Percentiles rank a stretch among this genome's conserved stretches.
Evolutionary conservation across 495 filamentous ascomycete genomes (phyloP).

Genomic region (Penicillium alfredii): DNA sequence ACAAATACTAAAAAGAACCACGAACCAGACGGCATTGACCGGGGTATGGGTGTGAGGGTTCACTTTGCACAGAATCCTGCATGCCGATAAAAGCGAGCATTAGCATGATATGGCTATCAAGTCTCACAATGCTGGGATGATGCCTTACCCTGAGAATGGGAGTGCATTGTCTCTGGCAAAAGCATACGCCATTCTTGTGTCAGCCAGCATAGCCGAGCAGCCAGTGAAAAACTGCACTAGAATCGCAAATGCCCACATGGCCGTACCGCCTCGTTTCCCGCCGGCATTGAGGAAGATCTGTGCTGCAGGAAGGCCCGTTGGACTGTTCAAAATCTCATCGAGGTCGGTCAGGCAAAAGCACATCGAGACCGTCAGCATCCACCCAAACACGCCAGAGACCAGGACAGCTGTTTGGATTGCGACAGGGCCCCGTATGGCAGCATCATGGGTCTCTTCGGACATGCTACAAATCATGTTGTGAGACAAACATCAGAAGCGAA

Average conservation of each 20-base stretch:
- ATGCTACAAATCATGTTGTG: slow-evolving; percentile 37
- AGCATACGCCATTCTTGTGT: slow-evolving; percentile 68
- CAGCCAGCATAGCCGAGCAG: slow-evolving; percentile 63
- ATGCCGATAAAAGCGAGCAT: slow-evolving; percentile 1
- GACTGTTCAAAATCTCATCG: slow-evolving; percentile 54
- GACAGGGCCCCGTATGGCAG: slow-evolving; percentile 57
- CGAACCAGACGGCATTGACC: slow-evolving; percentile 66
- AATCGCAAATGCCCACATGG: slow-evolving; percentile 66
- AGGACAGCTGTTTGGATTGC: slow-evolving; percentile 60
- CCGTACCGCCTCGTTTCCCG: slow-evolving; percentile 51
- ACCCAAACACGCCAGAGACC: slow-evolving; percentile 60
- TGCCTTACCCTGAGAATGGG: slow-evolving; percentile 54
- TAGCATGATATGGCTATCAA: neutral
- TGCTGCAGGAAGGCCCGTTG: slow-evolving; percentile 61
- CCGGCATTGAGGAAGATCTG: slow-evolving; percentile 69
- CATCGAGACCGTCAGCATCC: slow-evolving; percentile 60
- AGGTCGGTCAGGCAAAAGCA: slow-evolving; percentile 64
- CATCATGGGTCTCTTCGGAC: slow-evolving; percentile 70
- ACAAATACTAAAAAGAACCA: slow-evolving; percentile 54
- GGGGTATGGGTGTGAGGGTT: slow-evolving; percentile 56
- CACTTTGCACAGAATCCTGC: slow-evolving; percentile 51
- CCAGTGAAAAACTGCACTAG: slow-evolving; percentile 69
- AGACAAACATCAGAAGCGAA: neutral
- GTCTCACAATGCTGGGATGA: neutral
- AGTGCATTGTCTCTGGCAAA: slow-evolving; percentile 66